phyloP scores from a whole-genome alignment of 2,329 filamentous ascomycete genomes.

The Fusarium heterosporum region DNA sequence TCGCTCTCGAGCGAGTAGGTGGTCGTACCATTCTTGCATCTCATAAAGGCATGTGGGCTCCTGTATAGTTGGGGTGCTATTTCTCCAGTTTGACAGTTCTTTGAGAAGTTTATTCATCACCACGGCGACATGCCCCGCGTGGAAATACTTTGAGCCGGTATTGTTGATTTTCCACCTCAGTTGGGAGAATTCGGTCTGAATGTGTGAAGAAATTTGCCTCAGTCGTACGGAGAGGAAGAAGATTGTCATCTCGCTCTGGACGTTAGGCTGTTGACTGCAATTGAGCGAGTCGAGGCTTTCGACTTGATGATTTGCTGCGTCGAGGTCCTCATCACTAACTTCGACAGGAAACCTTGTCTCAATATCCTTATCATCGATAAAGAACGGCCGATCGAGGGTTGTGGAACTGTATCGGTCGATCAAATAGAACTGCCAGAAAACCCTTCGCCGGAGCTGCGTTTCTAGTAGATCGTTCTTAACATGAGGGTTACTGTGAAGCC shows the following conservation, averaged over 20 bases:
- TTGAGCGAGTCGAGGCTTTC: background rate
- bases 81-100: conserved; percentile 54
- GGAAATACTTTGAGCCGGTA: conserved; percentile 1
- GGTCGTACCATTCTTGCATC: conserved; percentile 58
- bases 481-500: conserved; percentile 9
- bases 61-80: conserved; percentile 48
- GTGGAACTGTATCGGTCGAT: conserved; percentile 40
- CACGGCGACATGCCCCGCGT: conserved; percentile 42
- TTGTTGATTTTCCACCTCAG: background rate
- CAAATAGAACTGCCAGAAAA: conserved; percentile 44
- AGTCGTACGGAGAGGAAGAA: conserved; percentile 55
- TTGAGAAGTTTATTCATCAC: conserved; percentile 47
- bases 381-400: conserved; percentile 24
- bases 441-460: conserved; percentile 23
- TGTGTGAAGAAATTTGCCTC: conserved; percentile 55
- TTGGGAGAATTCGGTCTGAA: conserved; percentile 49
- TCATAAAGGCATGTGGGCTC: conserved; percentile 56
- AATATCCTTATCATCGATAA: conserved; percentile 35
- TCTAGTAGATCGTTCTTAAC: conserved; percentile 9
- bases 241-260: conserved; percentile 38
- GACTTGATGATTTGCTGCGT: background rate
- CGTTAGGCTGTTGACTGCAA: background rate
- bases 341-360: conserved; percentile 26
- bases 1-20: conserved; percentile 55
- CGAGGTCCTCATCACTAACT: conserved; percentile 30